Conservation (phyloP, 129 eudicot species). For the Gnaphalium uliginosum region DNA sequence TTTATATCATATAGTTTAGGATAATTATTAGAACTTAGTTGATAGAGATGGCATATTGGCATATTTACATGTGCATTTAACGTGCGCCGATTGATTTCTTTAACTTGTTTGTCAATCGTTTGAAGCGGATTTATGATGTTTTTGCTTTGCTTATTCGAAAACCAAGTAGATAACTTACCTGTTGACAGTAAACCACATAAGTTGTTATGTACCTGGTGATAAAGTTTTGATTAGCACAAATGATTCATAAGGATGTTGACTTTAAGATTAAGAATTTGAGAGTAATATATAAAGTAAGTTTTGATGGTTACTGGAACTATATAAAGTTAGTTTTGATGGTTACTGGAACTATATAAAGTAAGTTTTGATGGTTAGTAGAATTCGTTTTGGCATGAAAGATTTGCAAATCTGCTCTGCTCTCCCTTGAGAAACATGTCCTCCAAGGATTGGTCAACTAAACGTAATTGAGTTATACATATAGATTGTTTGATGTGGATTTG, state of each 20-base stretch:
- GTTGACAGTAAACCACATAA: neutral
- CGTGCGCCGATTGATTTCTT: neutral
- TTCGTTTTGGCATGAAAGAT: neutral
- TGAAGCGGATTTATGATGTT: neutral
- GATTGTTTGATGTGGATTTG: neutral
- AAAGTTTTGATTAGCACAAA: neutral
- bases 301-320: neutral
- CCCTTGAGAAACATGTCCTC: neutral
- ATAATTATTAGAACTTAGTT: neutral
- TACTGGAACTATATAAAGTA: neutral
- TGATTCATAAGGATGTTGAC: neutral
- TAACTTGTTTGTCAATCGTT: neutral
- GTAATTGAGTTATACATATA: constrained; percentile 2
- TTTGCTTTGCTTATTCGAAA: neutral
- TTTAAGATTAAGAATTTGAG: neutral
- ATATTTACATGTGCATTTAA: neutral
- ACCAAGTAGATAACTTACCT: neutral
- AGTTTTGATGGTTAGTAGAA: constrained; percentile 3
- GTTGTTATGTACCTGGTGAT: neutral
- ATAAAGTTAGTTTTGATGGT: neutral
- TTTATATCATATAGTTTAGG: neutral
- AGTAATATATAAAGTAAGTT: neutral
- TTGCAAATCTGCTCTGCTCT: neutral
- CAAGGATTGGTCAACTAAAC: neutral
- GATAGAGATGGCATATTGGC: neutral